These are phyloP conservation scores for Yamadazyma trypodendri DNA, from an alignment of 1,139 yeast genomes.

Conservation along the genomic window DNA sequence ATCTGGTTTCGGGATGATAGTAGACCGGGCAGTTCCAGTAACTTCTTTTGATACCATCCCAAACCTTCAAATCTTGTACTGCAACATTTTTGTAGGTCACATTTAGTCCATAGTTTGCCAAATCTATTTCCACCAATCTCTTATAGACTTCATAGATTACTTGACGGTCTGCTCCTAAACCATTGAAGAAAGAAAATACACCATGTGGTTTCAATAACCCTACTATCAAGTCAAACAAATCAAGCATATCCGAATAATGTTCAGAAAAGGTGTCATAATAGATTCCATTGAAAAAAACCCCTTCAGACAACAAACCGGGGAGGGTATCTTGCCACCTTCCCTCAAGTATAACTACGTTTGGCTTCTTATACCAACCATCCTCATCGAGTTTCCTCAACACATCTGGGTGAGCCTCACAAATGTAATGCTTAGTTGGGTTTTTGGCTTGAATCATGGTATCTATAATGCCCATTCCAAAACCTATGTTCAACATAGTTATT, in stretches of 20 bases:
- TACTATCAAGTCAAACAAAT: slow-evolving; percentile 75
- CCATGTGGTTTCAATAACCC: slow-evolving; percentile 82
- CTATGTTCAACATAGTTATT: slow-evolving; percentile 70
- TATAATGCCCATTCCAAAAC: slow-evolving; percentile 96
- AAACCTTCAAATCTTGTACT: slow-evolving; percentile 49
- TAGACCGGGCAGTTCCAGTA: slow-evolving; percentile 75
- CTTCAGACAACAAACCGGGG: slow-evolving; percentile 61
- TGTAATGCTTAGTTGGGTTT: slow-evolving; percentile 72
- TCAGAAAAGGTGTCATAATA: slow-evolving; percentile 94
- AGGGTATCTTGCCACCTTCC: slow-evolving; percentile 92
- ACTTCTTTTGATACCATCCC: slow-evolving; percentile 70
- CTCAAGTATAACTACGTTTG: slow-evolving; percentile 68
- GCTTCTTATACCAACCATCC: slow-evolving; percentile 85
- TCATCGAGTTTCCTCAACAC: slow-evolving; percentile 64
- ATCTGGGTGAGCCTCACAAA: slow-evolving; percentile 94
- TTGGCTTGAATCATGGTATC: slow-evolving; percentile 68
- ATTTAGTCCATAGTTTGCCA: slow-evolving; percentile 72
- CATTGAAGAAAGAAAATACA: slow-evolving; percentile 86
- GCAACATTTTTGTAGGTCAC: slow-evolving; percentile 50
- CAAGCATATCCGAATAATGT: slow-evolving; percentile 81
- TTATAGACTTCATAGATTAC: slow-evolving; percentile 87
- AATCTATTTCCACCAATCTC: slow-evolving; percentile 76
- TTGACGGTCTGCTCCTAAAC: slow-evolving; percentile 93
- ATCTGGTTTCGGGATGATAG: slow-evolving; percentile 62
- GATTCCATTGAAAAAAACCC: slow-evolving; percentile 82